Percentiles rank a stretch among this genome's conserved stretches.
These are phyloP conservation scores for Athelia psychrophila DNA, from an alignment of 1,284 basidiomycete species.

Conservation along the genomic window DNA sequence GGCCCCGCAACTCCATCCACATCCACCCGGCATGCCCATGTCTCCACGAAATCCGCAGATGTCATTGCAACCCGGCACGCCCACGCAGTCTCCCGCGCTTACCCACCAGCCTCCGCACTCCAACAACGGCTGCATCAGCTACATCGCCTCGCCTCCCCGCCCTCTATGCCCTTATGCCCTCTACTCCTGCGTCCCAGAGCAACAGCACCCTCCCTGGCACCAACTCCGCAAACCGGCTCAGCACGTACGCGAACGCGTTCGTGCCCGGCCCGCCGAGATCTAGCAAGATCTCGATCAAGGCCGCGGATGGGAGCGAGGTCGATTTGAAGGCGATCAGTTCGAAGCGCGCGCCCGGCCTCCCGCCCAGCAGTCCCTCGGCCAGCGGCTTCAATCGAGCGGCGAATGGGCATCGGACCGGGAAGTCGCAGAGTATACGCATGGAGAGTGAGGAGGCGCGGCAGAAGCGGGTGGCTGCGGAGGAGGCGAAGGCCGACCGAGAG, in stretches of 20 bases:
- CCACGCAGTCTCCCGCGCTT: conserved; percentile 55
- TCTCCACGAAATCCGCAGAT: conserved; percentile 63
- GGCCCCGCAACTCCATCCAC: conserved; percentile 12
- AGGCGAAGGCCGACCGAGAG: conserved; percentile 36
- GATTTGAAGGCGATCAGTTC: conserved; percentile 50
- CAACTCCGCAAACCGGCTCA: conserved; percentile 43
- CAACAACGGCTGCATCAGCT: conserved; percentile 42
- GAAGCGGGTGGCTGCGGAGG: conserved; percentile 51
- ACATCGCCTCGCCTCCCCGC: conserved; percentile 56
- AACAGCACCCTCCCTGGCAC: conserved; percentile 37
- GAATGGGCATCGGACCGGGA: too few species aligned
- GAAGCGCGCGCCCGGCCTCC: conserved; percentile 33
- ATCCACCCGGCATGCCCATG: conserved; percentile 42
- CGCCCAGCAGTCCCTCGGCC: conserved; percentile 18
- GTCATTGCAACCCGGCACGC: conserved; percentile 56
- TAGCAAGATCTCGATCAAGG: conserved; percentile 50
- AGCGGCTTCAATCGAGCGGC: too few species aligned
- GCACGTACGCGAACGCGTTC: conserved; percentile 60
- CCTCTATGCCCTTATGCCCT: conserved; percentile 43
- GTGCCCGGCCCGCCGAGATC: conserved; percentile 40
- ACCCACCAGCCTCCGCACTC: conserved; percentile 42
- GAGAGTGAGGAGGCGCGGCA: conserved; percentile 56
- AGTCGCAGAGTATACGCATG: conserved; percentile 39
- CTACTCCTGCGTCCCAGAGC: conserved; percentile 52
- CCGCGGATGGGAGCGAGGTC: conserved; percentile 56